phyloP scores from a whole-genome alignment of 768 basidiomycete genomes.

The Sutorius australiensis region DNA sequence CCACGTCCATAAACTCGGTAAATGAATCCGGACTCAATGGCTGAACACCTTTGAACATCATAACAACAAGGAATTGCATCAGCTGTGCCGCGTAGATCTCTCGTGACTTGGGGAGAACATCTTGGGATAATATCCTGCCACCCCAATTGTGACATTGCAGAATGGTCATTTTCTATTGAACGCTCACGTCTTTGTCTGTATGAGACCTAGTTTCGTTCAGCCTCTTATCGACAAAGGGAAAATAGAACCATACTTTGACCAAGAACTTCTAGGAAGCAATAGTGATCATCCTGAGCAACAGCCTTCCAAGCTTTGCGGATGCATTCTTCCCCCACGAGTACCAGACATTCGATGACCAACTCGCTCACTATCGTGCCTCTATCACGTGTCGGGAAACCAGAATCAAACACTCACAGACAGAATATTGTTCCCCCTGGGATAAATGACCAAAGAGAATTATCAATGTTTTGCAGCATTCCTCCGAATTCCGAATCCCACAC shows the following conservation, averaged over 20 bases:
- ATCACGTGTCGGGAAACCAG: neutral
- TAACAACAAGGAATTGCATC: conserved; percentile 25
- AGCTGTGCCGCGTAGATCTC: conserved; percentile 13
- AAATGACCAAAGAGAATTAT: conserved; percentile 24
- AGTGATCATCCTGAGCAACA: conserved; percentile 7
- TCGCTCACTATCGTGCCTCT: conserved; percentile 16
- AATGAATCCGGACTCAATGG: conserved; percentile 1
- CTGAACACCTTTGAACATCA: conserved; percentile 20
- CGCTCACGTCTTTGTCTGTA: conserved; percentile 15
- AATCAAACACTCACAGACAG: conserved; percentile 12
- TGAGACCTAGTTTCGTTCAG: conserved; percentile 15
- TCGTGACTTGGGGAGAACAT: neutral
- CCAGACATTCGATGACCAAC: conserved; percentile 18
- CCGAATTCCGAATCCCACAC: conserved; percentile 26
- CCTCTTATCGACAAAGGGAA: neutral
- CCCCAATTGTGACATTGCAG: neutral
- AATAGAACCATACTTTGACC: conserved; percentile 16
- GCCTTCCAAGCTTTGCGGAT: conserved; percentile 22
- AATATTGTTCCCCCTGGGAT: conserved; percentile 19
- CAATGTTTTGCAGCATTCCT: conserved; percentile 29
- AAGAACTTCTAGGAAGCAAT: conserved; percentile 14
- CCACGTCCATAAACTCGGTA: conserved; percentile 12
- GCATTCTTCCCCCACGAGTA: conserved; percentile 9
- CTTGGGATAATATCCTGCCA: conserved; percentile 14
- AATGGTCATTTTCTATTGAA: neutral